A percentile compares a stretch with the other conserved stretches of the same genome.
Evolutionary conservation across 176 grass and related monocot species (phyloP).

Genomic region (Leersia perrieri): DNA sequence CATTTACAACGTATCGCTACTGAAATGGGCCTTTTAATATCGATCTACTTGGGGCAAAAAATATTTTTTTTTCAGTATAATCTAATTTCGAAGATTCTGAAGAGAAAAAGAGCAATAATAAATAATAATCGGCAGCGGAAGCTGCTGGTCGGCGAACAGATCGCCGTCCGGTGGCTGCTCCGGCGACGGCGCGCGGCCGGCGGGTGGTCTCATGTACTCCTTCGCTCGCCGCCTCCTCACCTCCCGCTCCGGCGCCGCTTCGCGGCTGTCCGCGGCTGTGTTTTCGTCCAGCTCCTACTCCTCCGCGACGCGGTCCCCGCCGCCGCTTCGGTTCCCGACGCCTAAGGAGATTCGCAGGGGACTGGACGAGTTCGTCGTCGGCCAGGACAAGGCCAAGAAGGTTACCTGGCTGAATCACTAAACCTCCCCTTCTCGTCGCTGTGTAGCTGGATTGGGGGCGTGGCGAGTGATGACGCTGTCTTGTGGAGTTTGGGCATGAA

Average conservation of each 20-base stretch:
- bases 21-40: neutral
- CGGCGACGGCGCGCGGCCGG: neutral
- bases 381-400: constrained; percentile 63
- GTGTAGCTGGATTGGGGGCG: neutral
- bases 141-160: neutral
- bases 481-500: neutral
- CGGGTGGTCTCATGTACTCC: constrained; percentile 27
- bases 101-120: neutral
- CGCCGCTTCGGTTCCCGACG: constrained; percentile 43
- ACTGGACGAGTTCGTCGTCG: constrained; percentile 58
- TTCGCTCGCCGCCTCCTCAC: constrained; percentile 28
- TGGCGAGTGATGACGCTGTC: neutral
- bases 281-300: neutral
- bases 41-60: neutral
- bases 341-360: constrained; percentile 63
- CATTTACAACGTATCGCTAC: too few species aligned
- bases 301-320: neutral
- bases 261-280: neutral
- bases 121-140: neutral
- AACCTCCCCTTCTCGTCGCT: neutral
- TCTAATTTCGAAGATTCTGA: neutral
- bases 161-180: constrained; percentile 25
- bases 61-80: neutral
- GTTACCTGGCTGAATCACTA: neutral
- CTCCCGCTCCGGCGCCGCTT: neutral